Evolutionary conservation across 75 land plant species (phyloP).

Genomic region (Chamaecyparis obtusa): DNA sequence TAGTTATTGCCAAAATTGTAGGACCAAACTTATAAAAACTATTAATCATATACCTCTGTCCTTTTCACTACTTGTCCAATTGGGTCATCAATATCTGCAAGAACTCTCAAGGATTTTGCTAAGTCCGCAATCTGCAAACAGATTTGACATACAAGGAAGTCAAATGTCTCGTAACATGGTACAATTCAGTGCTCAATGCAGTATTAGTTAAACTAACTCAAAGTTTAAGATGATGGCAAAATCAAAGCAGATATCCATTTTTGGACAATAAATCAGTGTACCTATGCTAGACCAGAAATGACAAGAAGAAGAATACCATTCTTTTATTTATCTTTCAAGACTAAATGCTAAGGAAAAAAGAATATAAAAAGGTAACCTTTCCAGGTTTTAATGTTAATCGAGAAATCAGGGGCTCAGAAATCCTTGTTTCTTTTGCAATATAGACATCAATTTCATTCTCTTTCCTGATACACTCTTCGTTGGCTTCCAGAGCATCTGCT

Average conservation of each 20-base stretch:
- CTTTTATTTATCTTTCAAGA: not conserved
- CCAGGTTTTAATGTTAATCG: conserved; percentile 80
- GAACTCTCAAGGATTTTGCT: conserved; percentile 77
- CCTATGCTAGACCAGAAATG: not conserved
- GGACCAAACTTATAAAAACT: not conserved
- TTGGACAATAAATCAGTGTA: not conserved
- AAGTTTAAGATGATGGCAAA: not conserved
- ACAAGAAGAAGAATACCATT: not conserved
- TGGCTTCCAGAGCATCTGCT: conserved; percentile 85
- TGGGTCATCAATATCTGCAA: conserved; percentile 96
- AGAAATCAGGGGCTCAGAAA: conserved; percentile 65
- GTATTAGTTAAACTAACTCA: not conserved
- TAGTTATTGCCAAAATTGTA: not conserved
- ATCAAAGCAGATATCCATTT: not conserved
- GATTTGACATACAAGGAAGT: not conserved
- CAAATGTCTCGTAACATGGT: not conserved
- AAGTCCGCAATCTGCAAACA: conserved; percentile 56
- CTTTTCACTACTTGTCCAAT: conserved; percentile 71
- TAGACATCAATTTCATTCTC: conserved; percentile 86
- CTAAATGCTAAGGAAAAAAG: not conserved
- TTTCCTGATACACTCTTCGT: conserved; percentile 54
- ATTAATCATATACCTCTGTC: conserved; percentile 53
- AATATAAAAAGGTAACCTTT: conserved; percentile 64
- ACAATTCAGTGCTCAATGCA: not conserved
- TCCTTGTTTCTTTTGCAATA: conserved; percentile 66